A percentile compares a stretch with the other conserved stretches of the same genome.
phyloP scores from a whole-genome alignment of 208 protist genomes.

The Leishmania major region DNA sequence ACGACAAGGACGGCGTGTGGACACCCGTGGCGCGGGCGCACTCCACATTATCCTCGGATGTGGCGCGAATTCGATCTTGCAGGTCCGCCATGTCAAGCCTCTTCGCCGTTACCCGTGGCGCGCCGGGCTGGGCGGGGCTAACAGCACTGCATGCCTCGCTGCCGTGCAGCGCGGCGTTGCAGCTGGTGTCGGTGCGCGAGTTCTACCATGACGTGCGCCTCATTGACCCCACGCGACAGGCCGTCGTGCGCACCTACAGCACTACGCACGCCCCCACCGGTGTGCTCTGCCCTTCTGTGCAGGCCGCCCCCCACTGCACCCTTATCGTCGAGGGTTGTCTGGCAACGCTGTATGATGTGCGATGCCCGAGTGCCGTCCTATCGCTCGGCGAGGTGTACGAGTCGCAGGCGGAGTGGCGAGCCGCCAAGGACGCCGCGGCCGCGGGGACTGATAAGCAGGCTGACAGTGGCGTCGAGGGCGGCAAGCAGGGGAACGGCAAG shows the following conservation, averaged over 20 bases:
- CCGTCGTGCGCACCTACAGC: constrained; percentile 59
- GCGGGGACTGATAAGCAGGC: constrained; percentile 4
- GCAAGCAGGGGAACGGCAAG: background rate
- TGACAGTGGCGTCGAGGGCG: background rate
- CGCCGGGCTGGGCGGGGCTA: constrained; percentile 62
- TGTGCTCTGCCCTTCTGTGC: constrained; percentile 33
- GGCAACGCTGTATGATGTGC: constrained; percentile 73
- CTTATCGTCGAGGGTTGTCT: constrained; percentile 72
- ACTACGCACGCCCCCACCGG: constrained; percentile 75
- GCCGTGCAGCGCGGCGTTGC: background rate
- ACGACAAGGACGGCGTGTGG: background rate
- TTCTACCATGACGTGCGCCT: constrained; percentile 72
- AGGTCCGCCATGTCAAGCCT: constrained; percentile 9
- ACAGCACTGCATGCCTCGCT: background rate
- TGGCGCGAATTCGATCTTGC: background rate
- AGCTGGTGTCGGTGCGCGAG: constrained; percentile 57
- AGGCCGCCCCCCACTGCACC: constrained; percentile 33
- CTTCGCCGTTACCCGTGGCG: constrained; percentile 30
- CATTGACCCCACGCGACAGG: constrained; percentile 37
- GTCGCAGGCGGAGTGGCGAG: constrained; percentile 17
- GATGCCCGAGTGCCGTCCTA: constrained; percentile 59
- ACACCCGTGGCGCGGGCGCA: background rate
- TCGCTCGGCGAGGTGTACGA: constrained; percentile 25
- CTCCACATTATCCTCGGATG: constrained; percentile 21
- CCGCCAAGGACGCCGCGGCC: constrained; percentile 9